phyloP scores from a whole-genome alignment of 208 protist genomes.

The Trypanosoma platydactyli region DNA sequence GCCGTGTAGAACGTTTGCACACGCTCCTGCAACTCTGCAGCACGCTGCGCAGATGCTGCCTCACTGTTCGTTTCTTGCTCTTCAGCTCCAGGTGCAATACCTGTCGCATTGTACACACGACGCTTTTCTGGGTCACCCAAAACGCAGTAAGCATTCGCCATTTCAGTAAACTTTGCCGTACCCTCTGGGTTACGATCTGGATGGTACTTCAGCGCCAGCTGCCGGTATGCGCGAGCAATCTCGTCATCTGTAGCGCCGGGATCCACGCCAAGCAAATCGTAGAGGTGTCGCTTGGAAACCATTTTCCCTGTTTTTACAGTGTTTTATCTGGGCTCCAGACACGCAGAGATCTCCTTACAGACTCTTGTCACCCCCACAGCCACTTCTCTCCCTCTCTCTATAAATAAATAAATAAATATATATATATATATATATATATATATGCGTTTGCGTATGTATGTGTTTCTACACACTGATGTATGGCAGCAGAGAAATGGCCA shows the following conservation, averaged over 20 bases:
- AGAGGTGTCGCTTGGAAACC: constrained; percentile 41
- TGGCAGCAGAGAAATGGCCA: too few relatives aligned
- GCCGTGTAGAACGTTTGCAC: constrained; percentile 67
- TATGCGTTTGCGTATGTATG: neutral
- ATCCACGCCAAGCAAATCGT: constrained; percentile 53
- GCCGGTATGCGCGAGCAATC: constrained; percentile 73
- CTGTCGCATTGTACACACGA: constrained; percentile 94
- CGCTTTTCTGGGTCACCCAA: constrained; percentile 94
- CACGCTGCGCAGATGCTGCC: constrained; percentile 48
- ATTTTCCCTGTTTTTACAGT: constrained; percentile 1
- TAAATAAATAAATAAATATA: constrained; percentile 8
- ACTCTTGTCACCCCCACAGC: too few relatives aligned
- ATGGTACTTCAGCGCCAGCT: constrained; percentile 80
- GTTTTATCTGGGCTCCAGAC: too few relatives aligned
- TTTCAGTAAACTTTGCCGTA: constrained; percentile 80
- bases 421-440: constrained; percentile 12
- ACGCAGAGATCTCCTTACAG: too few relatives aligned
- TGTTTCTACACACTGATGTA: neutral
- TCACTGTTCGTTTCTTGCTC: constrained; percentile 20
- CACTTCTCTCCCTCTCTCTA: neutral
- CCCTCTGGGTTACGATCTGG: constrained; percentile 88
- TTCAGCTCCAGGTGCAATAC: constrained; percentile 37
- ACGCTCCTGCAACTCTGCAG: constrained; percentile 61
- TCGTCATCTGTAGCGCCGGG: constrained; percentile 41
- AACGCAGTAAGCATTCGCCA: constrained; percentile 96